Evolutionary conservation across 177 flowering plant genomes (phyloP).

Genomic region (Vitis hybrid): DNA sequence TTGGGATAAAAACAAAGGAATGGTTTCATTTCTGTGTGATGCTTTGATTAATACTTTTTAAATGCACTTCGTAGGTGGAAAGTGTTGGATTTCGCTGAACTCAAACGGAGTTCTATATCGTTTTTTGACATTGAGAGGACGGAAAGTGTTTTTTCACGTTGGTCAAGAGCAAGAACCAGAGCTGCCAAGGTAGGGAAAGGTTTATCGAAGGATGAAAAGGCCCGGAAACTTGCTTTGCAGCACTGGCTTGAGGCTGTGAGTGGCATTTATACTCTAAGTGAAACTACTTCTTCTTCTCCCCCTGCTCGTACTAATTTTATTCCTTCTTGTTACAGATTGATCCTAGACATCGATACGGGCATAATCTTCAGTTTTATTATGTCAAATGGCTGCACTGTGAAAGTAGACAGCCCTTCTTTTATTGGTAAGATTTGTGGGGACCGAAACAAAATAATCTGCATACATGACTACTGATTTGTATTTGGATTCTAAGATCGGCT

Average conservation of each 20-base stretch:
- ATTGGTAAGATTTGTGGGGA: conserved; percentile 57
- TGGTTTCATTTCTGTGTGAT: not conserved
- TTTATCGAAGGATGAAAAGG: conserved; percentile 77
- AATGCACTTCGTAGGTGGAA: conserved; percentile 53
- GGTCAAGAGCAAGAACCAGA: conserved; percentile 90
- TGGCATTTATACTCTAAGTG: not conserved
- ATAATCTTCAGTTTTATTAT: conserved; percentile 85
- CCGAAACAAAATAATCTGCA: not conserved
- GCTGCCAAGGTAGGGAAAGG: conserved; percentile 99
- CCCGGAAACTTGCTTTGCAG: conserved; percentile 85
- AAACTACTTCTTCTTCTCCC: not conserved
- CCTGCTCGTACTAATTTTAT: not conserved
- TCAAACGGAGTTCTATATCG: conserved; percentile 81
- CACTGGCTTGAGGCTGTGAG: conserved; percentile 98
- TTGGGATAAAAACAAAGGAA: no score
- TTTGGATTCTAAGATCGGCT: not conserved
- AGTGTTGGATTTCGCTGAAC: conserved; percentile 81
- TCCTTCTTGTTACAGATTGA: conserved; percentile 59
- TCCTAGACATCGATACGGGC: conserved; percentile 95
- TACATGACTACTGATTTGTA: not conserved
- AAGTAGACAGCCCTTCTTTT: conserved; percentile 85
- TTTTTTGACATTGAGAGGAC: conserved; percentile 81
- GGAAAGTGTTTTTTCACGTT: conserved; percentile 80
- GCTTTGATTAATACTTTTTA: not conserved
- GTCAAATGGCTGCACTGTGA: conserved; percentile 83